phyloP scores from a whole-genome alignment of 73 alveolate genomes.

The Paramecium sexaurelia region DNA sequence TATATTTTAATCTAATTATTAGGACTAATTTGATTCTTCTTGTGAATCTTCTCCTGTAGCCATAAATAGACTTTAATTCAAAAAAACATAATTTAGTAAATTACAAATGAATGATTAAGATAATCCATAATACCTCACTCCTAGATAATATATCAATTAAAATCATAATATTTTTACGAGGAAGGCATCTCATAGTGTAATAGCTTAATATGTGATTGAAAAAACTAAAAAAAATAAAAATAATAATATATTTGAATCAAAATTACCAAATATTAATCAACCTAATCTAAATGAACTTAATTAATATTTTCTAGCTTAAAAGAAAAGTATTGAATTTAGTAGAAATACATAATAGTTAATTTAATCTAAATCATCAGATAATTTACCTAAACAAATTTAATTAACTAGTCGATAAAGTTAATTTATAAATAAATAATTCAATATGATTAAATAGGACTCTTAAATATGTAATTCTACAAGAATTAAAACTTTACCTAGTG shows the following conservation, averaged over 20 bases:
- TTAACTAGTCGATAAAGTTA: neutral
- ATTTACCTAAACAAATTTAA: neutral
- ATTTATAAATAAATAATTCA: neutral
- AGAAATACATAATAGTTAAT: neutral
- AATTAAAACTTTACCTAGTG: slow-evolving; percentile 11
- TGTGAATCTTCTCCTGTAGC: neutral
- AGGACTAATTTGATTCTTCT: slow-evolving; percentile 17
- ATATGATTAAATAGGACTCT: neutral
- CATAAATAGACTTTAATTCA: neutral
- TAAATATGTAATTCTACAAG: neutral
- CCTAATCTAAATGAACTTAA: slow-evolving; percentile 26
- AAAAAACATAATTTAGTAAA: neutral
- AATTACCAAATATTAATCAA: neutral
- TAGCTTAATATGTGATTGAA: neutral
- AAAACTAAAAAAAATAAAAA: neutral
- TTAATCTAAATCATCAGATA: neutral
- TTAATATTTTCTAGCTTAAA: neutral
- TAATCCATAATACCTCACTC: neutral
- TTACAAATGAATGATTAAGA: neutral
- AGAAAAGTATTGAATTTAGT: neutral
- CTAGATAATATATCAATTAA: neutral
- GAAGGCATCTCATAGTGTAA: neutral
- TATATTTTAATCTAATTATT: neutral
- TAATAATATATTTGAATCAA: neutral
- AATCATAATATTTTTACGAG: neutral